phyloP scores from a whole-genome alignment of 768 basidiomycete species.

The Phlebiopsis flavidoalba region DNA sequence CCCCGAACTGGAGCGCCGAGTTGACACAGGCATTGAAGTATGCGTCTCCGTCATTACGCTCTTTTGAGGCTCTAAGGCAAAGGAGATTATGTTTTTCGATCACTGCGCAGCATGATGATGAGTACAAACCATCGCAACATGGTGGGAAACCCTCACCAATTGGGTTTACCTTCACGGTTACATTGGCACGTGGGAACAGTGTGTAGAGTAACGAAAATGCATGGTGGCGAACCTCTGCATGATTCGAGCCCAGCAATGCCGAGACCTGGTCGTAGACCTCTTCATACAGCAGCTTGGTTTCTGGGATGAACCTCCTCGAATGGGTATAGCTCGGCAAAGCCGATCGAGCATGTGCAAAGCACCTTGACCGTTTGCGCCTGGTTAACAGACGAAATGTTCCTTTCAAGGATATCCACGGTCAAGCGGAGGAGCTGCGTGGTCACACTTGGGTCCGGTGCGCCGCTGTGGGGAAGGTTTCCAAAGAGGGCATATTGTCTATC shows the following conservation, averaged over 20 bases:
- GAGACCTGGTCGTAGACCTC: constrained; percentile 5
- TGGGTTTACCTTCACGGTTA: constrained; percentile 1
- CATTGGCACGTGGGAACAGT: constrained; percentile 1
- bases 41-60: background rate
- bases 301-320: constrained; percentile 11
- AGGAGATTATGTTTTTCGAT: constrained; percentile 1
- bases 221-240: background rate
- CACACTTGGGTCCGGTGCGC: constrained; percentile 4
- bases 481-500: constrained; percentile 5
- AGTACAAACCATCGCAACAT: background rate
- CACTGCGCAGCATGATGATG: background rate
- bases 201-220: constrained; percentile 7
- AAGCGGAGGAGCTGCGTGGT: constrained; percentile 10
- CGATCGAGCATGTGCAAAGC: background rate
- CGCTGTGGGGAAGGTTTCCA: constrained; percentile 9
- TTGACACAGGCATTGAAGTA: constrained; percentile 7
- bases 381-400: background rate
- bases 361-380: background rate
- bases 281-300: constrained; percentile 7
- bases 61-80: background rate
- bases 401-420: constrained; percentile 9
- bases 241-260: background rate
- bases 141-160: background rate
- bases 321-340: constrained; percentile 12
- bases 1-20: constrained; percentile 3